Evolutionary conservation across 257 asterid genomes (phyloP).

Genomic region (Primulina tabacum): DNA sequence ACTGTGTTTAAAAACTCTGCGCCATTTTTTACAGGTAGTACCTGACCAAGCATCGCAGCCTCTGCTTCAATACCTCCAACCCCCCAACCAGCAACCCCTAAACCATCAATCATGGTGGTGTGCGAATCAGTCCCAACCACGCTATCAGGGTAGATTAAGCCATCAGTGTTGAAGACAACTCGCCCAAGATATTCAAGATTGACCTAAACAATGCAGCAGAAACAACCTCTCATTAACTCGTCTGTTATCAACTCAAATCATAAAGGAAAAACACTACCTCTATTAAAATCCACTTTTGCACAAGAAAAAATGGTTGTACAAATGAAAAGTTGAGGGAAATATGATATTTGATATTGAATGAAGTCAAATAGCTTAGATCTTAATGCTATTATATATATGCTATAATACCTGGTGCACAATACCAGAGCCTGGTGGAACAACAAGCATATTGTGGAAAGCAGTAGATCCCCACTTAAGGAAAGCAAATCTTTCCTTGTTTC

Average conservation of each 20-base stretch:
- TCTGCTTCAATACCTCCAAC: slow-evolving; percentile 99
- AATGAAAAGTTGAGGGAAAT: slow-evolving; percentile 14
- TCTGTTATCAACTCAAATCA: slow-evolving; percentile 11
- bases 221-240: slow-evolving; percentile 9
- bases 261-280: background rate
- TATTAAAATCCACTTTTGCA: slow-evolving; percentile 1
- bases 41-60: slow-evolving; percentile 99
- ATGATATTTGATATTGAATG: slow-evolving; percentile 1
- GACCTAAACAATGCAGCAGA: slow-evolving; percentile 46
- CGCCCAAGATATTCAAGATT: slow-evolving; percentile 95
- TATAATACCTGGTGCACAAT: slow-evolving; percentile 85
- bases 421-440: slow-evolving; percentile 99
- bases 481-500: slow-evolving; percentile 97
- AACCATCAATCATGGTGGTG: slow-evolving; percentile 96
- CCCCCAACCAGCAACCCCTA: slow-evolving; percentile 99
- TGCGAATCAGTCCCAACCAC: slow-evolving; percentile 98
- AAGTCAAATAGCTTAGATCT: slow-evolving; percentile 1
- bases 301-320: slow-evolving; percentile 1
- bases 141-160: slow-evolving; percentile 88
- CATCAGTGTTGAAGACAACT: slow-evolving; percentile 79
- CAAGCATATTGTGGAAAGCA: slow-evolving; percentile 96
- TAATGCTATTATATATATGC: slow-evolving; percentile 15
- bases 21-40: slow-evolving; percentile 21
- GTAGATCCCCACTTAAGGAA: slow-evolving; percentile 98
- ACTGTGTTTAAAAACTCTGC: background rate